Evolutionary conservation across 2,329 filamentous ascomycete species (phyloP), one percentile per base, ranked within the genome.

Genomic region (Aspergillus sp.): DNA sequence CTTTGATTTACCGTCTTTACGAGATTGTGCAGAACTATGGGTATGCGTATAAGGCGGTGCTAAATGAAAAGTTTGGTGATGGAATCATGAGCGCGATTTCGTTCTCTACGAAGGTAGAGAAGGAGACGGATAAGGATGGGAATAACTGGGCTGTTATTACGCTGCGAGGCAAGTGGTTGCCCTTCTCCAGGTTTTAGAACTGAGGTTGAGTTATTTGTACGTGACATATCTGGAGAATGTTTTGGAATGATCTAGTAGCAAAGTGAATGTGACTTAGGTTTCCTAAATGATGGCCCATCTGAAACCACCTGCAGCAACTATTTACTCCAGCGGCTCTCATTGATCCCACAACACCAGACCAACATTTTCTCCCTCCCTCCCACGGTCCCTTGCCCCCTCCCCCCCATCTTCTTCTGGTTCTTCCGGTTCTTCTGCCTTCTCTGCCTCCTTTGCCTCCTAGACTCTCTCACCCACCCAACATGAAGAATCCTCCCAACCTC

Each of bases 1-100:
- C 92, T 4, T 79, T 96, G 68, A 93, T 97, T 73, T 98, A 98
- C 77, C 84, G 94, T 2, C 77, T 97, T 62, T 97, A 92, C 76
- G 94, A 98, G 83, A 91, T 97, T 74, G 89, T 98, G 64, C 93
- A 97, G 81, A 98, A 97, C 77, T 97, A 97, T 73, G 94, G 94
- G 1, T 96, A 97, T 76, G 91, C 93, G 0, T 97, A 96, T 80
- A 97, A 97, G 84, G 93, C 93, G 0, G 86, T 98, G 4, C 76
- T 97, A 77, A 97, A 98, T 69, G 94, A 98, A 85, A 97, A 97
- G 83, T 93, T 92, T 74, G 91, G 91, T 0, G 91, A 93, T 74
- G 94, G 94, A 1, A 98, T 98, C 73, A 97, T 98, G 94, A 96
- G 92, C 74, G 94, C 93, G 1, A 97, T 97, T 73, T 88, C 88